Evolutionary conservation across 306 rosid species (phyloP).

Genomic region (Vachellia collinsii): DNA sequence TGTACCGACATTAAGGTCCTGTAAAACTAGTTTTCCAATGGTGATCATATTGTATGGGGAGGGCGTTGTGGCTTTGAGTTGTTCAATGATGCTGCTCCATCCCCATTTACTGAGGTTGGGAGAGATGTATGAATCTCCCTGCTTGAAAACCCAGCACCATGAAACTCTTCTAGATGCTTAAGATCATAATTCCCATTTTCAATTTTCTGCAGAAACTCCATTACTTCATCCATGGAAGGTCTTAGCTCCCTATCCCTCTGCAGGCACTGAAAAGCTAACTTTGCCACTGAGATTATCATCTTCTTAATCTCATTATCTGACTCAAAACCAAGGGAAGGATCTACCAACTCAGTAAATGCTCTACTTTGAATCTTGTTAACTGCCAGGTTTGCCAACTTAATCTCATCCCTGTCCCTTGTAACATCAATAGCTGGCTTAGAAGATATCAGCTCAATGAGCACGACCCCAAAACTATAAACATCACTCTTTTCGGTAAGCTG

Average conservation of each 20-base stretch:
- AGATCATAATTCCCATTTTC: slow-evolving; percentile 38
- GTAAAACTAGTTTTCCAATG: slow-evolving; percentile 48
- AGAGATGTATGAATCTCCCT: slow-evolving; percentile 27
- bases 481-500: slow-evolving; percentile 77
- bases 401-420: slow-evolving; percentile 60
- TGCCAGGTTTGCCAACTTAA: slow-evolving; percentile 61
- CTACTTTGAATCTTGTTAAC: slow-evolving; percentile 48
- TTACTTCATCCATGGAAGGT: slow-evolving; percentile 69
- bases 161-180: slow-evolving; percentile 27
- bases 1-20: slow-evolving; percentile 34
- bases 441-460: slow-evolving; percentile 68
- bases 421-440: slow-evolving; percentile 71
- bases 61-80: slow-evolving; percentile 27
- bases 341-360: slow-evolving; percentile 54
- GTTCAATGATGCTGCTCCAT: slow-evolving; percentile 36
- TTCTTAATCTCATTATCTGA: slow-evolving; percentile 47
- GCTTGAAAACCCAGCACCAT: neutral
- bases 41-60: slow-evolving; percentile 50
- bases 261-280: slow-evolving; percentile 70
- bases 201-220: slow-evolving; percentile 51
- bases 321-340: slow-evolving; percentile 59
- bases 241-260: slow-evolving; percentile 68
- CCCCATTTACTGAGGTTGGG: slow-evolving; percentile 38
- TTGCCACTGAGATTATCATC: slow-evolving; percentile 59
- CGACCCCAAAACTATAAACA: slow-evolving; percentile 79